These are phyloP conservation scores for Aphanomyces astaci DNA, from an alignment of 352 stramenopile species.

Conservation along the genomic window DNA sequence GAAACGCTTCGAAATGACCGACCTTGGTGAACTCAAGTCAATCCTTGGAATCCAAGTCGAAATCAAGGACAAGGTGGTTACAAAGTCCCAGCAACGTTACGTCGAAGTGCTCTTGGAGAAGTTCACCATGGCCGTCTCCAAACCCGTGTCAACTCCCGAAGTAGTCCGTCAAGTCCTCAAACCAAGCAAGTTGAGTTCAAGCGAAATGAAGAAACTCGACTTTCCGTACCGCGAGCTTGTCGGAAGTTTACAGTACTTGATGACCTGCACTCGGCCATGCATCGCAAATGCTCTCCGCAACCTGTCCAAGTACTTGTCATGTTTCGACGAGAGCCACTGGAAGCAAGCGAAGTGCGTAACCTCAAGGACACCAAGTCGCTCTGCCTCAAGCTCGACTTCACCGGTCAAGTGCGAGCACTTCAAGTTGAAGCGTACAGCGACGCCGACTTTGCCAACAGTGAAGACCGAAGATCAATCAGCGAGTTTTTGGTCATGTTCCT, in stretches of 20 bases:
- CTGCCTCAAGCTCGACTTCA: no score
- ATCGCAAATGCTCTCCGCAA: constrained; percentile 30
- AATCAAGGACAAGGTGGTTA: constrained; percentile 1
- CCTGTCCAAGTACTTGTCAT: constrained; percentile 24
- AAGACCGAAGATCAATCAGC: no score
- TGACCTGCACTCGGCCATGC: constrained; percentile 28
- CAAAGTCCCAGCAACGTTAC: constrained; percentile 24
- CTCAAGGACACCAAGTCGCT: constrained; percentile 30
- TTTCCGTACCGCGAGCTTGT: constrained; percentile 16
- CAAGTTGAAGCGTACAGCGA: no score
- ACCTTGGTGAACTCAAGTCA: constrained; percentile 19
- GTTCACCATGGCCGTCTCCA: neutral
- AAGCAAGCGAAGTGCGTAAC: constrained; percentile 30
- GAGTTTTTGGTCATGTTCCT: no score
- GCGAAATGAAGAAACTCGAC: neutral
- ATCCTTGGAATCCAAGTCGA: constrained; percentile 12
- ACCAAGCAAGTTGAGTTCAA: neutral
- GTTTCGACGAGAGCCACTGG: constrained; percentile 27
- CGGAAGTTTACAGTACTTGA: constrained; percentile 36
- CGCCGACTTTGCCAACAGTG: no score
- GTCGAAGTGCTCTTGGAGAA: constrained; percentile 10
- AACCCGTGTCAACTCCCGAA: constrained; percentile 12
- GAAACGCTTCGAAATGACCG: constrained; percentile 4
- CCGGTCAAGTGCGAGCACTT: no score
- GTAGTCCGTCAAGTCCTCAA: constrained; percentile 23